Evolutionary conservation across 2,329 filamentous ascomycete species (phyloP).

Genomic region (Nannizzia gypsea): DNA sequence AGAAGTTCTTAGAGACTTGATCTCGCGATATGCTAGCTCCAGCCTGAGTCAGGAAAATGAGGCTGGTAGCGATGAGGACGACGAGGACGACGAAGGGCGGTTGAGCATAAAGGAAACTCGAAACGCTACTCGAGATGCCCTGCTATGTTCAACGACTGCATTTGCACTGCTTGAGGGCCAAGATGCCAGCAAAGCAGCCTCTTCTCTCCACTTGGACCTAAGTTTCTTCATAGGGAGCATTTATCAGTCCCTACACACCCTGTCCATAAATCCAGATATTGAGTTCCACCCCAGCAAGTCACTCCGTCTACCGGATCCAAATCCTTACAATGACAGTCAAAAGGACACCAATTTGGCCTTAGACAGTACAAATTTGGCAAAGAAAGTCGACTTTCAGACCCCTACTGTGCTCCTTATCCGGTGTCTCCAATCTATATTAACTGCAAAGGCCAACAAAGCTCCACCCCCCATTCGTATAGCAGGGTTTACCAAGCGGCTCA

Average conservation of each 20-base stretch:
- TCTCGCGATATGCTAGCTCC: slow-evolving; percentile 47
- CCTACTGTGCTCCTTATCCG: slow-evolving; percentile 85
- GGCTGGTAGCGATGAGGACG: slow-evolving; percentile 33
- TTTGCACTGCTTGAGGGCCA: slow-evolving; percentile 94
- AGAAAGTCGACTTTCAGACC: slow-evolving; percentile 86
- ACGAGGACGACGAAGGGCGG: slow-evolving; percentile 37
- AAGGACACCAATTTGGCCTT: slow-evolving; percentile 24
- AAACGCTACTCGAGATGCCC: slow-evolving; percentile 71
- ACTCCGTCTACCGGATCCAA: slow-evolving; percentile 57
- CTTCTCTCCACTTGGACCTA: slow-evolving; percentile 74
- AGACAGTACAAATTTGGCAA: slow-evolving; percentile 32
- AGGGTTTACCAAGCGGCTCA: slow-evolving; percentile 83
- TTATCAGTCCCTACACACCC: slow-evolving; percentile 68
- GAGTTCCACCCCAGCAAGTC: slow-evolving; percentile 65
- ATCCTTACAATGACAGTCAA: slow-evolving; percentile 23
- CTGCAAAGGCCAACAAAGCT: slow-evolving; percentile 63
- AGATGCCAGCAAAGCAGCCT: slow-evolving; percentile 74
- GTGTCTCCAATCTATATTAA: slow-evolving; percentile 67
- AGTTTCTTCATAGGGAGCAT: slow-evolving; percentile 93
- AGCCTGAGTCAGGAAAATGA: slow-evolving; percentile 37
- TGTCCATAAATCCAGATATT: slow-evolving; percentile 72
- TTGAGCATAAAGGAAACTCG: slow-evolving; percentile 36
- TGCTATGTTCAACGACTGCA: slow-evolving; percentile 90
- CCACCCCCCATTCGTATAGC: slow-evolving; percentile 75
- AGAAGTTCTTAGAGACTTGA: slow-evolving; percentile 86